Evolutionary conservation across 306 rosid species (phyloP).

Genomic region (Begonia loranthoides): DNA sequence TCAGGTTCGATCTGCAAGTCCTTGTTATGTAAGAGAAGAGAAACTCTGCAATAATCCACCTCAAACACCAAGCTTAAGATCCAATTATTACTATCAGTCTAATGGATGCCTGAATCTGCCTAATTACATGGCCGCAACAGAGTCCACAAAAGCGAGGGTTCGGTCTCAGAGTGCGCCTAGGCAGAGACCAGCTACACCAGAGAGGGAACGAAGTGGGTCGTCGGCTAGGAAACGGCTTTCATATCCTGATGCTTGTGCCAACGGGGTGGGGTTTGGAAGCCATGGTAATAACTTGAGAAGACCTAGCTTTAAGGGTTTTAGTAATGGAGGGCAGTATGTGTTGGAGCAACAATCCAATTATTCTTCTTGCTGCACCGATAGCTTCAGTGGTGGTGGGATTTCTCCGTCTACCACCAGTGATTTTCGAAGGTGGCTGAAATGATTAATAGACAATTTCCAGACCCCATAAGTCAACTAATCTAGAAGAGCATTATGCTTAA

Average conservation of each 20-base stretch:
- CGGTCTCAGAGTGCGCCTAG: constrained; percentile 91
- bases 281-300: constrained; percentile 65
- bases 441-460: constrained; percentile 11
- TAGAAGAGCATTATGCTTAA: no score
- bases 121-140: constrained; percentile 95
- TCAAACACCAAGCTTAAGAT: constrained; percentile 84
- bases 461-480: no score
- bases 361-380: constrained; percentile 88
- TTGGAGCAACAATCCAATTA: constrained; percentile 81
- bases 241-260: constrained; percentile 51
- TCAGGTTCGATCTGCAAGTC: constrained; percentile 77
- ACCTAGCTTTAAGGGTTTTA: constrained; percentile 82
- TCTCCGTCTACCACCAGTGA: constrained; percentile 88
- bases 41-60: constrained; percentile 37
- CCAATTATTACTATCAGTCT: constrained; percentile 27
- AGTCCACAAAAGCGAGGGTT: constrained; percentile 83
- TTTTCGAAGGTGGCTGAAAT: constrained; percentile 75
- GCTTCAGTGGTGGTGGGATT: constrained; percentile 72
- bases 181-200: constrained; percentile 84
- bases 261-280: constrained; percentile 37
- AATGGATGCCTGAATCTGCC: constrained; percentile 26
- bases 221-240: constrained; percentile 74
- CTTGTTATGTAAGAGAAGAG: constrained; percentile 55
- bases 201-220: constrained; percentile 72
- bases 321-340: constrained; percentile 35